A percentile compares a stretch with the other conserved stretches of the same genome.
Conservation (phyloP, 805 yeast species). For the Saccharomycopsis synnaedendra region DNA sequence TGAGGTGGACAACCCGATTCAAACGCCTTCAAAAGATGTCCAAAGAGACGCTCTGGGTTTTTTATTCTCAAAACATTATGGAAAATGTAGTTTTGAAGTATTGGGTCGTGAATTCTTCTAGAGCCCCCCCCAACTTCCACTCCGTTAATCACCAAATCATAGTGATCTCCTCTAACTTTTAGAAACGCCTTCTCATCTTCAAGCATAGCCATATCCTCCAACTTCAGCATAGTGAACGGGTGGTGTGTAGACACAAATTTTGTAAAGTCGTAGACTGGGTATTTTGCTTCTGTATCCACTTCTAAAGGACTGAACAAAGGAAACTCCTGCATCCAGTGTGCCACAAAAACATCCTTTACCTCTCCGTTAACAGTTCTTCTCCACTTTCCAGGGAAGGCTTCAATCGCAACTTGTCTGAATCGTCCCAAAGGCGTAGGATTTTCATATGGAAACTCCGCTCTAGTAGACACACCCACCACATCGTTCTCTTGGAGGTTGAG, state of each 20-base stretch:
- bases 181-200: conserved; percentile 36
- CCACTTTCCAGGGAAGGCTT: conserved; percentile 39
- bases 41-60: conserved; percentile 57
- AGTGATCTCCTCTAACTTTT: conserved; percentile 76
- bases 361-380: conserved; percentile 25
- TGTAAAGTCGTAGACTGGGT: conserved; percentile 48
- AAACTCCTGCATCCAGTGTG: conserved; percentile 82
- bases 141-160: conserved; percentile 88
- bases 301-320: conserved; percentile 82
- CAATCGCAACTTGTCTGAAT: conserved; percentile 64
- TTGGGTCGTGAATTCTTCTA: conserved; percentile 82
- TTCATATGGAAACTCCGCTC: conserved; percentile 63
- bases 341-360: conserved; percentile 33
- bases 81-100: conserved; percentile 64
- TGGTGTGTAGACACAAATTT: conserved; percentile 74
- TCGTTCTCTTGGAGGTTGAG: conserved; percentile 54
- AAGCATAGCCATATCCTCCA: conserved; percentile 53
- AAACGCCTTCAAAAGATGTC: conserved; percentile 75
- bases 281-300: conserved; percentile 21
- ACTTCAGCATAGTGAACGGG: conserved; percentile 89
- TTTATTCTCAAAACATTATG: conserved; percentile 47
- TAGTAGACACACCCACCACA: conserved; percentile 65
- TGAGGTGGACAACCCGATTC: conserved; percentile 96
- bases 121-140: conserved; percentile 97
- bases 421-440: conserved; percentile 93